Conservation (phyloP, 192 early-diverging fungal genomes). For the Funneliformis geosporum region DNA sequence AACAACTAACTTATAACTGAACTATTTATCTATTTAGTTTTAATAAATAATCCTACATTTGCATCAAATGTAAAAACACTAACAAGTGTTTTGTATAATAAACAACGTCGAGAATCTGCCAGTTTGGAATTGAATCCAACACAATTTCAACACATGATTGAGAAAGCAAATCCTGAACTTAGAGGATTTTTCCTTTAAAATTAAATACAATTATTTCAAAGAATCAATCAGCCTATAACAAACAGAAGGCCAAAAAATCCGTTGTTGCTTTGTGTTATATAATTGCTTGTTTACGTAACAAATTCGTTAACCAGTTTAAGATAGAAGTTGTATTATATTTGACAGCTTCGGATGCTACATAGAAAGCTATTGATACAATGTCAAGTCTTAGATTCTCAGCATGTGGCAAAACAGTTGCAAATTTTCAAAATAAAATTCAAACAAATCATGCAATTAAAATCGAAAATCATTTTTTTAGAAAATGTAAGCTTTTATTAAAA, state of each 20-base stretch:
- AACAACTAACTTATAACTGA: too few relatives aligned
- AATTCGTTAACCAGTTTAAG: conserved; percentile 10
- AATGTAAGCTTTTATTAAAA: not conserved
- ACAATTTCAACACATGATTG: too few relatives aligned
- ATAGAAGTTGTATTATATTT: not conserved
- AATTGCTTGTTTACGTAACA: not conserved
- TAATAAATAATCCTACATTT: not conserved
- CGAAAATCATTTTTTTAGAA: conserved; percentile 8
- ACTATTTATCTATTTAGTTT: conserved; percentile 1
- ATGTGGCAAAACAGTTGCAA: not conserved
- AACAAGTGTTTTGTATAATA: not conserved
- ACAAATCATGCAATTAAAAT: not conserved
- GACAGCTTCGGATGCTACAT: too few relatives aligned
- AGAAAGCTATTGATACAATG: not conserved
- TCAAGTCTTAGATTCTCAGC: conserved; percentile 5
- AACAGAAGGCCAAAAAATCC: too few relatives aligned
- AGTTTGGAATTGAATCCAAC: too few relatives aligned
- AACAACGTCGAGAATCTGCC: too few relatives aligned
- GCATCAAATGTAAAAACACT: not conserved
- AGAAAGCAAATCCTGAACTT: too few relatives aligned
- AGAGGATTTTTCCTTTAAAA: too few relatives aligned
- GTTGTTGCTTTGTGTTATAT: not conserved
- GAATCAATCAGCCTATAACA: too few relatives aligned
- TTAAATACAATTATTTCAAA: too few relatives aligned
- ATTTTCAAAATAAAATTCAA: conserved; percentile 1